A percentile compares a stretch with the other conserved stretches of the same genome.
Evolutionary conservation across 202 grass and related monocot genomes (phyloP).

Genomic region (Carex arenaria): DNA sequence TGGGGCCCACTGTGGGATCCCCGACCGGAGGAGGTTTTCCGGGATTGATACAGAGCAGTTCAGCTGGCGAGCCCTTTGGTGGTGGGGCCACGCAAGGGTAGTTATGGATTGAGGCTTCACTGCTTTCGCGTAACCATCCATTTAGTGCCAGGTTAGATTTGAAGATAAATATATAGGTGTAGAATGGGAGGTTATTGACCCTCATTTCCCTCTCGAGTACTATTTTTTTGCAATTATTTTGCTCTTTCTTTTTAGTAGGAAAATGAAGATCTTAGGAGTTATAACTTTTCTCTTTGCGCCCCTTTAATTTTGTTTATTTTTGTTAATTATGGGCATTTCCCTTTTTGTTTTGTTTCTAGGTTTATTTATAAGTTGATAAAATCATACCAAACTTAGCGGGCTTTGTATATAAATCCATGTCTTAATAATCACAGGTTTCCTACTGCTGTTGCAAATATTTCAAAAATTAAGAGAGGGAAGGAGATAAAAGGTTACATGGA

Average conservation of each 20-base stretch:
- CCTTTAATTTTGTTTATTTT: conserved; percentile 20
- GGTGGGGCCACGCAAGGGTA: conserved; percentile 8
- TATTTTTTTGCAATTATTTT: too few relatives aligned
- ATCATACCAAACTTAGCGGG: conserved; percentile 15
- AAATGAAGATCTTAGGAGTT: conserved; percentile 8
- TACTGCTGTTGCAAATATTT: neutral
- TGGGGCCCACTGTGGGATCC: conserved; percentile 49
- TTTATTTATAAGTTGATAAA: conserved; percentile 23
- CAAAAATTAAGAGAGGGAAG: neutral
- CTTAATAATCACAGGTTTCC: neutral
- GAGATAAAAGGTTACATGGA: neutral
- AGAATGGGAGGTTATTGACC: too few relatives aligned
- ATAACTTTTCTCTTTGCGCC: neutral
- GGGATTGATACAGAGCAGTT: conserved; percentile 38
- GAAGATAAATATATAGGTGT: neutral
- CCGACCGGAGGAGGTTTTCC: conserved; percentile 31
- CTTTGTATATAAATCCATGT: conserved; percentile 23
- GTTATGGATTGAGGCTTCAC: neutral
- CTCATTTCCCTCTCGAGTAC: too few relatives aligned
- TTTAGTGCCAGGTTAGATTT: conserved; percentile 12
- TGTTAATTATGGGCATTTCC: conserved; percentile 14
- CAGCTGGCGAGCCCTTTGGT: conserved; percentile 33
- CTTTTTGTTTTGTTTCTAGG: conserved; percentile 1
- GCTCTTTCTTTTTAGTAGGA: neutral
- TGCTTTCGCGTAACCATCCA: neutral